Base-by-base conservation (phyloP, 1,284 basidiomycete genomes). In the Cryptococcus sp. region DNA sequence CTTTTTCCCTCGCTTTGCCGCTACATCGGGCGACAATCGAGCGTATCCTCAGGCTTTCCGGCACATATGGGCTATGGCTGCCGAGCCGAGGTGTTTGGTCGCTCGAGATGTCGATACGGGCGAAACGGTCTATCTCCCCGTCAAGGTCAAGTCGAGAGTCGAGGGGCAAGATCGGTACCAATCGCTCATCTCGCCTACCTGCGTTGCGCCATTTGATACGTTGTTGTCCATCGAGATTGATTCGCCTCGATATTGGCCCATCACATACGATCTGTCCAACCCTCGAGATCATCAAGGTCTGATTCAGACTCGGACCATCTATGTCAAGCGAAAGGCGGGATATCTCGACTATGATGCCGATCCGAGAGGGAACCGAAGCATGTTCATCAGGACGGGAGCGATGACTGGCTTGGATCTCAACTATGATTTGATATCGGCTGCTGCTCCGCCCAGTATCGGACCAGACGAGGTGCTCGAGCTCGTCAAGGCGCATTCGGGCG, bases 21-120 rank as follows among this genome's bases (percentile, higher is more conserved):
- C 82, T 11, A 71, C 79, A 9, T 85, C 88, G 1, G 82, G 82
- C 7, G 93, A 98, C 63, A 95, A 95, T 73, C 85, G 86, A 52
- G 83, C 85, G 34, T 94, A 91, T 64, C 78, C 97, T 4, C 95
- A 97, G 69, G 90, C 92, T 0, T 82, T 93, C 54, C 82, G 95
- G 4, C 94, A 98, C 71, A 74, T 99, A 24, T 98, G 95, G 95
- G 87, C 87, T 2, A 77, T 98, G 32, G 95, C 95, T 1, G 85
- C 88, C 14, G 93, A 98, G 63, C 93, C 95, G 3, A 77, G 95
- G 39, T 93, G 93, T 66, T 77, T 98, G 11, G 81, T 93, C 32
- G 88, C 90, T 0, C 81, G 87, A 32, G 92, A 97, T 61, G 86
- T 94, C 28, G 91, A 94, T 60, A 89, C 87, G 2, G 80, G 81